These are phyloP conservation scores for Exidia glandulosa DNA, from an alignment of 768 basidiomycete genomes.

Conservation along the genomic window DNA sequence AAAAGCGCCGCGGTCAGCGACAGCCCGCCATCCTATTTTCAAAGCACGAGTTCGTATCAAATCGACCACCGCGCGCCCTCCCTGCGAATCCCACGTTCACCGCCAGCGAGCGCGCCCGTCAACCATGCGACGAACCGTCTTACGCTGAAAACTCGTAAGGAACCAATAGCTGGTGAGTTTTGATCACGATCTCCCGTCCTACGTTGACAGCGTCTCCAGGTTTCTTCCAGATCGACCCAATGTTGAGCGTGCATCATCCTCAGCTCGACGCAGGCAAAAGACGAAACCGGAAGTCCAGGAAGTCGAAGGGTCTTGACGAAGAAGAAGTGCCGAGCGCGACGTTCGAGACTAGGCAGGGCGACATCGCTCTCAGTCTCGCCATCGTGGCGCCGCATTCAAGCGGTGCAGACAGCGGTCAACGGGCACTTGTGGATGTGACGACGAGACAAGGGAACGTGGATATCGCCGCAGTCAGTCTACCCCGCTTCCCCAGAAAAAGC, in stretches of 20 bases:
- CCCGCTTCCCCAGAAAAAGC: not conserved
- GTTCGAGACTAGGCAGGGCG: conserved; percentile 4
- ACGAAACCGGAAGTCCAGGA: conserved; percentile 1
- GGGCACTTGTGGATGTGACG: conserved; percentile 2
- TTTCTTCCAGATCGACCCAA: conserved; percentile 4
- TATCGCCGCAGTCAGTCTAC: conserved; percentile 1
- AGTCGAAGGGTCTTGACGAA: not conserved
- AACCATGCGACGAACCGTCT: conserved; percentile 4
- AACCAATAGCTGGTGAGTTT: conserved; percentile 2
- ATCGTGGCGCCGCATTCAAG: not conserved
- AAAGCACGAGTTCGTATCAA: not conserved
- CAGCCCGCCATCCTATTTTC: not conserved
- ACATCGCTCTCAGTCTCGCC: not conserved
- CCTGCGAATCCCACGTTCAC: not conserved
- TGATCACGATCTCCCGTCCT: not conserved
- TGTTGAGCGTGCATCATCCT: not conserved
- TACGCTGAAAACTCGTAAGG: conserved; percentile 3
- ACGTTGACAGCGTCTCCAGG: not conserved
- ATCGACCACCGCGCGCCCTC: not conserved
- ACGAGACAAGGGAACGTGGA: conserved; percentile 1
- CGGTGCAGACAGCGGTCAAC: not conserved
- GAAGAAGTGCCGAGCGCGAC: conserved; percentile 3
- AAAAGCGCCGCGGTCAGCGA: not conserved
- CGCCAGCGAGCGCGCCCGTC: not conserved
- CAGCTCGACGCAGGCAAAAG: not conserved